Evolutionary conservation across 2,329 filamentous ascomycete genomes (phyloP), one percentile per base, ranked within the genome.

Genomic region (Thielaviopsis cerberus): DNA sequence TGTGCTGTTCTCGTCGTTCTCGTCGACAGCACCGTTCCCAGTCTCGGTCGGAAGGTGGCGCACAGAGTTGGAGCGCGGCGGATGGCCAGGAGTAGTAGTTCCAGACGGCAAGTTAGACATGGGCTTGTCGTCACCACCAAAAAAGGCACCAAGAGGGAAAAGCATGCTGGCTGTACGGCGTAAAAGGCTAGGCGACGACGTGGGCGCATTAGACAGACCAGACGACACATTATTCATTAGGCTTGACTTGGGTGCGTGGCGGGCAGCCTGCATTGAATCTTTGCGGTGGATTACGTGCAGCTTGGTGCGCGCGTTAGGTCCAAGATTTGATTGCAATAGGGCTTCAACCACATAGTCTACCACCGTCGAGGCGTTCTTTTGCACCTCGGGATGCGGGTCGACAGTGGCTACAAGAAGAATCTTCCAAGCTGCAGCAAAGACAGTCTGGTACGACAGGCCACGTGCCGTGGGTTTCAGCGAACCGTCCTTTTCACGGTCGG

Each of bases 351-450:
- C 78, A 65, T 85, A 87, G 69, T 98, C 92, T 27, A 94, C 81
- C 51, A 97, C 82, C n/a, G 85, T 76, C 5, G 82, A 83, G 10
- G 89, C 91, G 67, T 92, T 86, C 63, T 85, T 79, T 62, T 94
- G 86, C 34, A 97, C 87, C 66, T 97, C 91, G 1, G 91, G 89
- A 66, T 96, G 90, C 48, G 92, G 91, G 67, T 98, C 92, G 20
- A 94, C 88, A 51, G 88, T 91, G 69, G 97, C 77, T 62, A 94
- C 87, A 60, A 96, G 74, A 51, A 94, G 77, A 65, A 96, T 87
- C 68, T 94, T 92, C 92, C 92, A 98, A 62, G 94, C 85, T 0
- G 90, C 86, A 27, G 90, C 85, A 68, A 94, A 96, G 20, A 95
- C 86, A 0, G 89, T 95, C 66, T 94, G 92, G 63, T 87, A 83